Evolutionary conservation across 2,329 filamentous ascomycete species (phyloP), one percentile per base, ranked within the genome.

Genomic region (Pseudogymnoascus sp.): DNA sequence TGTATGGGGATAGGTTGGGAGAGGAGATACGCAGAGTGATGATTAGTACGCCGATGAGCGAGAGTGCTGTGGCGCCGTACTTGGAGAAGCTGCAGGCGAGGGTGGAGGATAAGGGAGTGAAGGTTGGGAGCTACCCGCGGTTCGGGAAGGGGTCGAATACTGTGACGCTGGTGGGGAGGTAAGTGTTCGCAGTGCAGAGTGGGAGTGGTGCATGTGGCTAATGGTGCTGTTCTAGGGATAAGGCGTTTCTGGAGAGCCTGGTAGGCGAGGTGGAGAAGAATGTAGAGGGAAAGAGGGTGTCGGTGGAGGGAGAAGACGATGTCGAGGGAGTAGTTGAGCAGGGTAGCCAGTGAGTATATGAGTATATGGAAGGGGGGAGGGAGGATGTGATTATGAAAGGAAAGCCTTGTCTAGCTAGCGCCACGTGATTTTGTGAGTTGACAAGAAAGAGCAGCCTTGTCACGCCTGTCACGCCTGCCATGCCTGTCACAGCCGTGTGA

Each of bases 121-220:
- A 98, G 78, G 92, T 98, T 14, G 95, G 95, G 57, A 96, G 91
- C 76, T 98, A 99, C 77, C 95, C 95, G 37, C 82, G 92, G 63
- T 97, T 93, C 92, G 91, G 90, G 4, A 93, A 91, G 81, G 85
- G 86, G 71, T 82, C 82, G 67, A 98, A 98, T 76, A 95, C 92
- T 0, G 92, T 98, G 60, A 97, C 93, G 10, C 79, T 99, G 62
- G 93, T 97, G 19, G 85, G 85, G 69, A 79, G 77, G 80, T 84
- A 72, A 70, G 77, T 73, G 25, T 6, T 37, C n/a, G 10, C 11
- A 63, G 39, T 16, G 21, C 39, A 8, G n/a, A n/a, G 21, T 19
- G 31, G 36, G 28, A 31, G 28, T 36, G 8, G 16, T 61, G 23
- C n/a, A 16, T 23, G 13, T 25, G 57, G 51, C 68, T 65, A 61